Evolutionary conservation across 2,329 filamentous ascomycete genomes (phyloP).

Genomic region (Ploettnerulaceae sp.): DNA sequence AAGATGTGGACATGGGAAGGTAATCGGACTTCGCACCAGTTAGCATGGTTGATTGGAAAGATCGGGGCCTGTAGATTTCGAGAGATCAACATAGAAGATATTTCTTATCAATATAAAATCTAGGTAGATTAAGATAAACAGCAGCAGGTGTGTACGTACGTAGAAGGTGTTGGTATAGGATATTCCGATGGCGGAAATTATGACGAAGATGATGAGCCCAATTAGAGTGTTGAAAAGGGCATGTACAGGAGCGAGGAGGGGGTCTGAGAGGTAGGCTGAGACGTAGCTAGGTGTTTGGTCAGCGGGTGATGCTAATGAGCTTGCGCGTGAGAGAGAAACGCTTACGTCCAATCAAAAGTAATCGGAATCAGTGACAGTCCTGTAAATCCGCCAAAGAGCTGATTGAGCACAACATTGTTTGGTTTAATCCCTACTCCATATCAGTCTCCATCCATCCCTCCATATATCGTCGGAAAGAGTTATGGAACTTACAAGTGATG

Average conservation of each 20-base stretch:
- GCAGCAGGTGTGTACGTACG: too few species aligned
- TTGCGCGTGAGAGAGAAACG: too few species aligned
- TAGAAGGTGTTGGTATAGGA: constrained; percentile 59
- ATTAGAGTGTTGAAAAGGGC: constrained; percentile 69
- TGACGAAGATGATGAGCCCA: constrained; percentile 61
- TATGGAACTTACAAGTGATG: constrained; percentile 64
- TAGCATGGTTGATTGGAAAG: too few species aligned
- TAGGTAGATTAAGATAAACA: too few species aligned
- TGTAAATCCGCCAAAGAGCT: constrained; percentile 63
- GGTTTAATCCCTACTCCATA: constrained; percentile 71
- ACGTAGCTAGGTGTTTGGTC: constrained; percentile 15
- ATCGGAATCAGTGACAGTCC: constrained; percentile 66
- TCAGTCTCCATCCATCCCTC: constrained; percentile 52
- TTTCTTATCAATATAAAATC: too few species aligned
- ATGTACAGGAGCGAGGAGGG: constrained; percentile 65
- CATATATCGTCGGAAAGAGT: too few species aligned
- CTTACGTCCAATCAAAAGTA: constrained; percentile 70
- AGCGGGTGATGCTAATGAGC: constrained; percentile 31
- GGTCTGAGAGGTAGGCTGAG: constrained; percentile 48
- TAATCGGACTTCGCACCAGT: too few species aligned
- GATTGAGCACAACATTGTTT: constrained; percentile 63
- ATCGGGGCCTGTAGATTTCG: too few species aligned
- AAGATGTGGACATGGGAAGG: constrained; percentile 64
- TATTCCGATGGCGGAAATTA: constrained; percentile 52
- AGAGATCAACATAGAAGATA: too few species aligned